A percentile compares a stretch with the other conserved stretches of the same genome.
phyloP scores from a whole-genome alignment of 192 early-diverging fungal genomes.

The Obelidium mucronatum region DNA sequence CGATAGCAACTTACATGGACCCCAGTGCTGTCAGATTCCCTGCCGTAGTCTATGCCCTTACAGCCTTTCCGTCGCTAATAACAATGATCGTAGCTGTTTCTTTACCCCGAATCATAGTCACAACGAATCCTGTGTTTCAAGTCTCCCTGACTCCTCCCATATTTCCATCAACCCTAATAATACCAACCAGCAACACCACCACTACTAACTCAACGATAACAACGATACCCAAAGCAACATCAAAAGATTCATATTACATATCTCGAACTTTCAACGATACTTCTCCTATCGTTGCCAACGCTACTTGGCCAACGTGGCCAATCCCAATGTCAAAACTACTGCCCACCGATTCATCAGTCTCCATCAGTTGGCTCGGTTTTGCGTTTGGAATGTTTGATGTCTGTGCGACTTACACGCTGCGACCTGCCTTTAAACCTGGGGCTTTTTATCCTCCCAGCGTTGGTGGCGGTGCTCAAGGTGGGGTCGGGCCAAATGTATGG shows the following conservation, averaged over 20 bases:
- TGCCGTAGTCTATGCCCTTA: neutral
- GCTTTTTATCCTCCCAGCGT: neutral
- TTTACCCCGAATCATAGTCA: neutral
- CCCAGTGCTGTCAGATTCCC: no score
- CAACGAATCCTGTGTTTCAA: neutral
- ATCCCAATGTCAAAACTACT: neutral
- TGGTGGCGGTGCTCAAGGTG: neutral
- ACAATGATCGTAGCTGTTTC: neutral
- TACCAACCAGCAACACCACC: neutral
- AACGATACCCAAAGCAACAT: no score
- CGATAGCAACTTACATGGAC: no score
- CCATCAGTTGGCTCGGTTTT: neutral
- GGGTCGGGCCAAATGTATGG: neutral
- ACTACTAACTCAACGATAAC: no score
- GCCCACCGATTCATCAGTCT: neutral
- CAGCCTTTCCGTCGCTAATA: neutral
- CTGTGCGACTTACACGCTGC: neutral
- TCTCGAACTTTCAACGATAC: neutral
- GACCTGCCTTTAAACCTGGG: neutral
- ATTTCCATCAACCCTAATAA: neutral
- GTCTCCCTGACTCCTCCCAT: neutral
- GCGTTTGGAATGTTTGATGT: neutral
- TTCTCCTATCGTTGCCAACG: neutral
- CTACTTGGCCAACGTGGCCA: neutral
- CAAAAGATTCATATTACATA: neutral